Evolutionary conservation across 2,329 filamentous ascomycete species (phyloP).

Genomic region (Exophiala aquamarina): DNA sequence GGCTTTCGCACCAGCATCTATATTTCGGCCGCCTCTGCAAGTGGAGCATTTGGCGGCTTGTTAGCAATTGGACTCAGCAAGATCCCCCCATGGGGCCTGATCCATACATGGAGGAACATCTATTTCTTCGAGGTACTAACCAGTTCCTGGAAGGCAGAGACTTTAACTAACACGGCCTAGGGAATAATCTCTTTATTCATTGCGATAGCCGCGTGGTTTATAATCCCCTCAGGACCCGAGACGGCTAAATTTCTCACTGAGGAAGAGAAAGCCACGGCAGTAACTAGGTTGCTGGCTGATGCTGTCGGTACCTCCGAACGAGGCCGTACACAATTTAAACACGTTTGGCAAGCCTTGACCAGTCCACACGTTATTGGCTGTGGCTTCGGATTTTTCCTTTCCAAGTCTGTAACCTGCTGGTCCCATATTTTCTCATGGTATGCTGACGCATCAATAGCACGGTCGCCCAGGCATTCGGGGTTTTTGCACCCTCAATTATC

Average conservation of each 20-base stretch:
- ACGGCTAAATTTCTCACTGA: constrained; percentile 1
- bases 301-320: background rate
- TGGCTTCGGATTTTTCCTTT: background rate
- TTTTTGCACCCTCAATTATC: constrained; percentile 79
- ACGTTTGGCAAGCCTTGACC: constrained; percentile 1
- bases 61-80: constrained; percentile 1
- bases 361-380: background rate
- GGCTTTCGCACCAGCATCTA: constrained; percentile 2
- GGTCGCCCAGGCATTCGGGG: constrained; percentile 46
- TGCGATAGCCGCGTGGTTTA: background rate
- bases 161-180: background rate
- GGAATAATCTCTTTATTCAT: background rate
- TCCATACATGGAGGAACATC: constrained; percentile 7
- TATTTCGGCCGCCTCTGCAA: background rate
- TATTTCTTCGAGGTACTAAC: constrained; percentile 2
- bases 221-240: background rate
- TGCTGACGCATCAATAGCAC: no score
- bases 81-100: constrained; percentile 3
- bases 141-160: background rate
- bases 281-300: background rate
- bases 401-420: background rate
- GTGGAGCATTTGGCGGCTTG: constrained; percentile 2
- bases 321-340: background rate
- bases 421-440: constrained; percentile 38
- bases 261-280: constrained; percentile 1